These are phyloP conservation scores for Cylindrodendrum hubeiense DNA, from an alignment of 2,329 filamentous ascomycete genomes.

Conservation along the genomic window DNA sequence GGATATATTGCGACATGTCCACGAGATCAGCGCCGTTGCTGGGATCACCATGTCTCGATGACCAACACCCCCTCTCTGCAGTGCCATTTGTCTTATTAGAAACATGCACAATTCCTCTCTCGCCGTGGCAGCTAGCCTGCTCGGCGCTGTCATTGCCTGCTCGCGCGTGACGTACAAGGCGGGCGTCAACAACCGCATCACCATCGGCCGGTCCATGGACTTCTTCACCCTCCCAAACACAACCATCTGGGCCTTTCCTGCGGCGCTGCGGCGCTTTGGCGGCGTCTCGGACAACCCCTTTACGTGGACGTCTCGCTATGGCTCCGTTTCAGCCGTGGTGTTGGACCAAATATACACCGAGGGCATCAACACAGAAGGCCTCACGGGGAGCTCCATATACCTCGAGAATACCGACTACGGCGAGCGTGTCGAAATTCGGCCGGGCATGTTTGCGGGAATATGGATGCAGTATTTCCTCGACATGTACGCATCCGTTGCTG, in stretches of 20 bases:
- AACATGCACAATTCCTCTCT: slow-evolving; percentile 6
- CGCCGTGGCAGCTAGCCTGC: neutral
- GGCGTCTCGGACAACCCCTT: slow-evolving; percentile 22
- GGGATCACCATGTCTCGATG: neutral
- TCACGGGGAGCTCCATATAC: slow-evolving; percentile 36
- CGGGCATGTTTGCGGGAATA: slow-evolving; percentile 22
- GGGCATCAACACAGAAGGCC: slow-evolving; percentile 29
- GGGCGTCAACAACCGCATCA: neutral
- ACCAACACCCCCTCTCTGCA: neutral
- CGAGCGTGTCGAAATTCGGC: slow-evolving; percentile 7
- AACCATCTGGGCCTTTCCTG: slow-evolving; percentile 29
- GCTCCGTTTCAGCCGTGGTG: slow-evolving; percentile 30
- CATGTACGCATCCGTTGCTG: slow-evolving; percentile 19
- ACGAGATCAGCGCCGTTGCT: neutral
- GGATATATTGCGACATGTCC: neutral
- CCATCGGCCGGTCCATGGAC: slow-evolving; percentile 32
- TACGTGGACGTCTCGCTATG: slow-evolving; percentile 28
- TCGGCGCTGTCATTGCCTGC: slow-evolving; percentile 15
- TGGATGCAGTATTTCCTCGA: slow-evolving; percentile 40
- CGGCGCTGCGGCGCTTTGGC: slow-evolving; percentile 25
- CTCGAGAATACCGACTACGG: slow-evolving; percentile 36
- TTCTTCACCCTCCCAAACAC: slow-evolving; percentile 19
- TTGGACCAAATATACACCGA: slow-evolving; percentile 29
- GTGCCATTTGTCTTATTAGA: neutral
- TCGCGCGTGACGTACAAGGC: slow-evolving; percentile 22